These are phyloP conservation scores for Avena atlantica DNA, from an alignment of 176 grass and related monocot species.

Conservation along the genomic window DNA sequence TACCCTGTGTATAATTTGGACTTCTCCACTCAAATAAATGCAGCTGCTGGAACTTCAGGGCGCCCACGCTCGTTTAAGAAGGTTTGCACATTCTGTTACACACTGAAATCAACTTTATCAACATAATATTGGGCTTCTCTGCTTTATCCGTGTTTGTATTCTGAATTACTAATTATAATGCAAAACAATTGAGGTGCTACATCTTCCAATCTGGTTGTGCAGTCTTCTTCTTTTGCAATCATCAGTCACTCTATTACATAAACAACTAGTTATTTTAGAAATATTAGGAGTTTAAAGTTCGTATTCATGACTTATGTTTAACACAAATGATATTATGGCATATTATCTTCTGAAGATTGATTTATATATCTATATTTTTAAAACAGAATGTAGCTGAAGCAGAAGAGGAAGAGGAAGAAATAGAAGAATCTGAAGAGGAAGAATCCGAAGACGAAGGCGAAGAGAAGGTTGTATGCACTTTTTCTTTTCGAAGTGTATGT, in stretches of 20 bases:
- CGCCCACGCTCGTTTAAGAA: slow-evolving; percentile 85
- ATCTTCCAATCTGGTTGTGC: not conserved
- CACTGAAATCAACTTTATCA: not conserved
- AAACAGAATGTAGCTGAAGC: slow-evolving; percentile 65
- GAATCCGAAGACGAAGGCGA: slow-evolving; percentile 81
- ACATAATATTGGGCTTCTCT: not conserved
- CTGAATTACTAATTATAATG: slow-evolving; percentile 3
- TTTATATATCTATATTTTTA: slow-evolving; percentile 25
- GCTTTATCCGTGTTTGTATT: not conserved
- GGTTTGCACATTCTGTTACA: slow-evolving; percentile 39
- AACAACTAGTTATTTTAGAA: not conserved
- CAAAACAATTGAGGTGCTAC: not conserved
- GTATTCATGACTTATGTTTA: not conserved
- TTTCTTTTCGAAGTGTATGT: not conserved
- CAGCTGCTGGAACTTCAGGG: slow-evolving; percentile 83
- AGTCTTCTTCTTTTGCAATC: not conserved
- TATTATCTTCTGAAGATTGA: slow-evolving; percentile 30
- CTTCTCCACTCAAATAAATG: slow-evolving; percentile 54
- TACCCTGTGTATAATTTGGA: not conserved
- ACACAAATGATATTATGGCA: not conserved
- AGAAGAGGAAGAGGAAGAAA: slow-evolving; percentile 67
- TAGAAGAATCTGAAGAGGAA: slow-evolving; percentile 72
- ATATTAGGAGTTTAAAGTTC: not conserved
- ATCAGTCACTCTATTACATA: not conserved
- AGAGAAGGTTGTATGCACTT: slow-evolving; percentile 61